phyloP scores from a whole-genome alignment of 139 green algal genomes.

The Chlorella sp. region DNA sequence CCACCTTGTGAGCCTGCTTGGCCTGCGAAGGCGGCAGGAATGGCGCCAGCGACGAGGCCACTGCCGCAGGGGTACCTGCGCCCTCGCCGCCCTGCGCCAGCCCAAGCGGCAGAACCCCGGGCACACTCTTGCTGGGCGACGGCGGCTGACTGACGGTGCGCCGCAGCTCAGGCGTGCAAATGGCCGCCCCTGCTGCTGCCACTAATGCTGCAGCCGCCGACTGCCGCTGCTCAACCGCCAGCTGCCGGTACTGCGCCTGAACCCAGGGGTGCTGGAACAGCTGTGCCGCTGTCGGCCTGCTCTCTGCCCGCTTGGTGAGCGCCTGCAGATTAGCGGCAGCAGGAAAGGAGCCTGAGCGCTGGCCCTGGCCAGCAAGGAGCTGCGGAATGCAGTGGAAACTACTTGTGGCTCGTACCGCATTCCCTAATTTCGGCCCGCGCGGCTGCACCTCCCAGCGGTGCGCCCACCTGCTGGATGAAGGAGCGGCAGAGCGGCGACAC shows the following conservation, averaged over 20 bases:
- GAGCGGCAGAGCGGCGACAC: slow-evolving; percentile 5
- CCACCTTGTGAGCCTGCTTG: slow-evolving; percentile 21
- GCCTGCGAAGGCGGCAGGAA: slow-evolving; percentile 35
- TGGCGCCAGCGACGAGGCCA: slow-evolving; percentile 9
- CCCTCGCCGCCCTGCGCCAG: neutral
- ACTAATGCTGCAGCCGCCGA: neutral
- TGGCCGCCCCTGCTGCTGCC: neutral
- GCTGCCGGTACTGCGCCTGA: neutral
- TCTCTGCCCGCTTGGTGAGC: slow-evolving; percentile 21
- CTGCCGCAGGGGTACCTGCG: neutral
- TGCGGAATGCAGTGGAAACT: too few species aligned
- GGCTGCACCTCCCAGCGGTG: too few species aligned
- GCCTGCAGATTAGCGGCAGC: neutral
- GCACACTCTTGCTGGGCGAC: slow-evolving; percentile 31
- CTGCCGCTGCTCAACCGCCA: slow-evolving; percentile 4
- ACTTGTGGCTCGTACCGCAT: too few species aligned
- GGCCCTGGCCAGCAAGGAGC: too few species aligned
- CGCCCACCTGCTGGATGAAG: slow-evolving; percentile 32
- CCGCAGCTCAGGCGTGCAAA: slow-evolving; percentile 16
- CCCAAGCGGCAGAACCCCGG: neutral
- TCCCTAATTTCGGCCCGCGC: too few species aligned
- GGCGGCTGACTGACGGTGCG: slow-evolving; percentile 31
- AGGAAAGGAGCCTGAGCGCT: too few species aligned
- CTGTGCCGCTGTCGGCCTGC: slow-evolving; percentile 8
- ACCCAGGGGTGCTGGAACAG: slow-evolving; percentile 28